These are phyloP conservation scores for Mortierella alpina DNA, from an alignment of 192 early-diverging fungal species.

Conservation along the genomic window DNA sequence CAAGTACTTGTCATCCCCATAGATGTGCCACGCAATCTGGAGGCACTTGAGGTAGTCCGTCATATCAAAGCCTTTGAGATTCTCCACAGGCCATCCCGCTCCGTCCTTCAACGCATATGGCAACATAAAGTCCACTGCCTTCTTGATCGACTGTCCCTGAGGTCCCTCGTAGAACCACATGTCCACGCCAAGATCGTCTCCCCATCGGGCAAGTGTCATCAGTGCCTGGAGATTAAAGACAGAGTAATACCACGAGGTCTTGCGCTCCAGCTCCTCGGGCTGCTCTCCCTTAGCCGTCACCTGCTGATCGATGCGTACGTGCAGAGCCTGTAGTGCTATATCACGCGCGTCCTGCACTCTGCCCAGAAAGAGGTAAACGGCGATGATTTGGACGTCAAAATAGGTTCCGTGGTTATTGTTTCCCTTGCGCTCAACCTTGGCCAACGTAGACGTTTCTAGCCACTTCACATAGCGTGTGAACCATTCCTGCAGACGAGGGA, in stretches of 20 bases:
- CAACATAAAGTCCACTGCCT: constrained; percentile 65
- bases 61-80: constrained; percentile 57
- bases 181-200: constrained; percentile 52
- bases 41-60: constrained; percentile 56
- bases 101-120: constrained; percentile 59
- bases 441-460: constrained; percentile 51
- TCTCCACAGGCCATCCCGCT: constrained; percentile 61
- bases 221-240: constrained; percentile 61
- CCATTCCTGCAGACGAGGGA: constrained; percentile 51
- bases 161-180: constrained; percentile 59
- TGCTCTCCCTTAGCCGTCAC: constrained; percentile 56
- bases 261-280: constrained; percentile 57
- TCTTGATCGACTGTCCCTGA: constrained; percentile 57
- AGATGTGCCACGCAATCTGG: constrained; percentile 64
- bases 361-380: constrained; percentile 61
- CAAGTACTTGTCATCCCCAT: constrained; percentile 59
- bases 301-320: constrained; percentile 56
- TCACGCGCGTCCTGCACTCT: constrained; percentile 40
- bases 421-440: constrained; percentile 40
- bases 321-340: constrained; percentile 23
- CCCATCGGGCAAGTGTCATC: constrained; percentile 57
- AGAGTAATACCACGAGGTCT: constrained; percentile 64
- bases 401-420: constrained; percentile 69
- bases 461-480: constrained; percentile 55
- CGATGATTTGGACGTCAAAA: constrained; percentile 65